Percentiles rank a stretch among this genome's conserved stretches.
phyloP scores from a whole-genome alignment of 2,329 filamentous ascomycete species.

The Alternaria sp. region DNA sequence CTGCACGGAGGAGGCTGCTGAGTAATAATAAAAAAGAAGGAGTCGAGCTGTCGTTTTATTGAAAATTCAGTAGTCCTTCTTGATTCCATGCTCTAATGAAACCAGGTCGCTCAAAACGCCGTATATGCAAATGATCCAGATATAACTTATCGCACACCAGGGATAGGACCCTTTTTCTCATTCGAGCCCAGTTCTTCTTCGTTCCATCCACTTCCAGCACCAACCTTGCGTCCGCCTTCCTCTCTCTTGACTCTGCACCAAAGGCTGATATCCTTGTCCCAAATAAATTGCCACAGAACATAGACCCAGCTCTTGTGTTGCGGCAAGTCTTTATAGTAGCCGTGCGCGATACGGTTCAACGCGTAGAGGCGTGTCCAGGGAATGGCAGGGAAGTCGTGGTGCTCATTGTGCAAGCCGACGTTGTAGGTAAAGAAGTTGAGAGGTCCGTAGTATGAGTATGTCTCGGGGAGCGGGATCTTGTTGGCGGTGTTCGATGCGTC shows the following conservation, averaged over 20 bases:
- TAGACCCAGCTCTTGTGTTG: constrained; percentile 88
- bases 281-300: constrained; percentile 95
- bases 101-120: constrained; percentile 12
- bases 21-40: too few species aligned
- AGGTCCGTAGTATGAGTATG: constrained; percentile 94
- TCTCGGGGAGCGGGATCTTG: constrained; percentile 75
- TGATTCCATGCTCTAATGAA: constrained; percentile 8
- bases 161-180: constrained; percentile 58
- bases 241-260: constrained; percentile 93
- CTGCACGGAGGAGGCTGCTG: background rate
- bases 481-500: constrained; percentile 63
- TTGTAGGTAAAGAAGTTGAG: constrained; percentile 96
- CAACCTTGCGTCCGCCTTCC: constrained; percentile 73
- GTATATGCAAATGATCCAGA: constrained; percentile 1
- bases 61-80: background rate
- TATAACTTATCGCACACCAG: constrained; percentile 43
- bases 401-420: constrained; percentile 96
- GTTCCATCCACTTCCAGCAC: constrained; percentile 54
- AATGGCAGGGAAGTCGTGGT: constrained; percentile 97
- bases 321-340: constrained; percentile 91
- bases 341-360: constrained; percentile 80
- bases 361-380: constrained; percentile 88
- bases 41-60: background rate
- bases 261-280: constrained; percentile 86
- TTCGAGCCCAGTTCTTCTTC: constrained; percentile 60